phyloP scores from a whole-genome alignment of 139 green algal species.

The Yamagishiella unicocca region DNA sequence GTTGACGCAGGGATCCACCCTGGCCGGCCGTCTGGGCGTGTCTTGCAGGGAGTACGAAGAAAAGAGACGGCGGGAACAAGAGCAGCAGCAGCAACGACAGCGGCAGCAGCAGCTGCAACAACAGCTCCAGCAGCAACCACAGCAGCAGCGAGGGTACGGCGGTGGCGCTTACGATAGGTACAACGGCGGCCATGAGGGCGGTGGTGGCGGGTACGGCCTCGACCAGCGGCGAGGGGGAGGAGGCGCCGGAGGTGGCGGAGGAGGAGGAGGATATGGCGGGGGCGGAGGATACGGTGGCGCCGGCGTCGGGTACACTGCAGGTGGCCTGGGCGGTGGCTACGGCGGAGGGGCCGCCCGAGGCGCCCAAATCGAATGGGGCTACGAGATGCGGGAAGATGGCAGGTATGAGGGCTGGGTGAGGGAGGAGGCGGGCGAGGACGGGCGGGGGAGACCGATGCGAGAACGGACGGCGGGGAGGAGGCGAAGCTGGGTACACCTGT shows the following conservation, averaged over 20 bases:
- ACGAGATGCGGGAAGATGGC: not conserved
- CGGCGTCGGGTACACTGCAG: too few species aligned
- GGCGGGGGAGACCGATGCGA: too few species aligned
- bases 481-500: too few species aligned
- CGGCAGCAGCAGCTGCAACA: too few species aligned
- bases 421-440: too few species aligned
- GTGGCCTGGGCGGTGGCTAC: not conserved
- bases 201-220: not conserved
- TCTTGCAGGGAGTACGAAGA: slow-evolving; percentile 29
- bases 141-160: slow-evolving; percentile 15
- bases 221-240: not conserved
- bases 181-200: not conserved
- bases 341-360: slow-evolving; percentile 5
- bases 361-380: slow-evolving; percentile 37
- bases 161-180: not conserved
- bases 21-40: too few species aligned
- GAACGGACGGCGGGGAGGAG: too few species aligned
- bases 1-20: too few species aligned
- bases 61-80: not conserved
- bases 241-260: not conserved
- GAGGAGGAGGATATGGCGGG: not conserved
- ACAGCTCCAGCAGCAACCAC: too few species aligned
- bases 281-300: not conserved
- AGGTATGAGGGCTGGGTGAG: too few species aligned
- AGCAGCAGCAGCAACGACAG: too few species aligned